Evolutionary conservation across 108 stramenopile species (phyloP), one percentile per base, ranked within the genome.

Genomic region (Conticribra guillardii): DNA sequence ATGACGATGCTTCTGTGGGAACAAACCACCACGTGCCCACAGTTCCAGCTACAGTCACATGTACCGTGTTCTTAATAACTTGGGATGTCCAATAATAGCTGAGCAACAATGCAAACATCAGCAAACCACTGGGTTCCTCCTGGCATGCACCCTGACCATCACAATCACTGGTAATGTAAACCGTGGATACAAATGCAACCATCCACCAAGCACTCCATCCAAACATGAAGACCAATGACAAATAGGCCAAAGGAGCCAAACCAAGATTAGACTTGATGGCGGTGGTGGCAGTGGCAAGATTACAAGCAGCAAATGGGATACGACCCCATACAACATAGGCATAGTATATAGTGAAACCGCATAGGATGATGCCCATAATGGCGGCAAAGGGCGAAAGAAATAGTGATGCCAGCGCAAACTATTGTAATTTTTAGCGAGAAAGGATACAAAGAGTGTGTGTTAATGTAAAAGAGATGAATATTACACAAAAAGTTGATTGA

Each of bases 51-150:
- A 89, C 87, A 22, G 94, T 90, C 23, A 78, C 77, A 59, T 91
- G 91, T 2, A 96, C 87, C 23, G 85, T 75, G 80, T 96, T 95
- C 57, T 85, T 82, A 64, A 93, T 85, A 5, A 92, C 92, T 64
- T 90, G 87, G 26, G 54, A 51, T 17, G 85, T 84, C 95, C 95
- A 96, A 67, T 88, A 86, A 54, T 82, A 92, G 28, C 84, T 89
- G 0, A 93, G 26, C 54, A 89, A 59, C 45, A 96, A 79, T 17
- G 80, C 32, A 67, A 96, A 92, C 4, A 77, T 41, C 28, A 80
- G 5, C n/a, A 37, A 52, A 0, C 53, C 37, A 32, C 54, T 71
- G 14, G 63, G 34, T 47, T 85, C 77, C 5, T 81, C 61, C 19
- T 82, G 65, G 60, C 89, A 86, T 54, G 71, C 72, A 15, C 83